Evolutionary conservation across 2,329 filamentous ascomycete species (phyloP), one percentile per base, ranked within the genome.

Genomic region (Periconia sp.): DNA sequence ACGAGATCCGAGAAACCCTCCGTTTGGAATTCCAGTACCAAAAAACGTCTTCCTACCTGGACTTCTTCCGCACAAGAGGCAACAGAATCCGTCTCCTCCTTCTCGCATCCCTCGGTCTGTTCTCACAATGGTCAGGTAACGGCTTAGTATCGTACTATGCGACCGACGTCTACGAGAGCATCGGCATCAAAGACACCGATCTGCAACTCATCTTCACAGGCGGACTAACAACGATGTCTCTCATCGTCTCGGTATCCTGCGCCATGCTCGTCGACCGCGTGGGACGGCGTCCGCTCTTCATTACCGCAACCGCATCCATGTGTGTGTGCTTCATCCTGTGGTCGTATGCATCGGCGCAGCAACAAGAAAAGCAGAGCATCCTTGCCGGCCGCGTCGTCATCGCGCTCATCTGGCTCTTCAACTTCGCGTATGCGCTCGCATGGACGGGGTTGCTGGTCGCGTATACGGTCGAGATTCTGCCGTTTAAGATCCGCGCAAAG

Each of bases 61-160:
- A 87, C 65, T 85, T 89, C 60, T 60, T 88, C 61, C 75, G 74
- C 58, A 88, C 86, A 23, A 80, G 77, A 62, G 85, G 86, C 27
- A 88, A 89, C 76, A 79, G 84, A 49, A 85, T 85, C 76, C 79
- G 86, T 11, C 75, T 89, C 43, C 77, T 81, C 45, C 82, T 89
- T 51, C 76, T 87, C 41, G 70, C 87, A 41, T 86, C 83, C 0
- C 77, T 89, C 17, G 86, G 85, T 63, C 73, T 88, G 60, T 86
- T 88, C 65, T 87, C 84, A 1, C 85, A 89, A 71, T 88, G 86
- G 74, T 85, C 81, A 49, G 86, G 86, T 43, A 89, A 88, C 65
- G 85, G 83, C 17, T 74, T 89, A 1, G 84, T 89, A 65, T 85
- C 81, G 57, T 88, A 88, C 73, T 88, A 88, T 69, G 84, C 86